Evolutionary conservation across 768 basidiomycete genomes (phyloP).

Genomic region (Pleurotus platypus): DNA sequence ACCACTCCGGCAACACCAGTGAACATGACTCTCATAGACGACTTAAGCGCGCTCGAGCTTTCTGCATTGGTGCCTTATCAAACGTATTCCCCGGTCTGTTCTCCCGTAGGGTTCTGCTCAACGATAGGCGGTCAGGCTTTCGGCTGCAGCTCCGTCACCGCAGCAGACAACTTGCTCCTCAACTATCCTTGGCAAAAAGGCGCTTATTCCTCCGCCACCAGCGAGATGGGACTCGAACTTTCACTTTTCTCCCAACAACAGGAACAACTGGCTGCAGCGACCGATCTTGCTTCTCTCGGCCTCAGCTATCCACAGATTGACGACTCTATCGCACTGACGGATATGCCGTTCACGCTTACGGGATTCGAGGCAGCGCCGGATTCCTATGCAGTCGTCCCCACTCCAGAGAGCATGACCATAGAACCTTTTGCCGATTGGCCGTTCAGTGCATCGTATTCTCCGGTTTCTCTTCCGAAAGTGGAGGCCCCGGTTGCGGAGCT

Average conservation of each 20-base stretch:
- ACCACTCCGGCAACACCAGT: not conserved
- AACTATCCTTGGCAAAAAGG: not conserved
- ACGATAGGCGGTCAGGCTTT: not conserved
- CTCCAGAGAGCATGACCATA: not conserved
- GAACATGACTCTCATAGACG: not conserved
- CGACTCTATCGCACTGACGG: not conserved
- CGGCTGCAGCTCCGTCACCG: not conserved
- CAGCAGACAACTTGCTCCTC: no score
- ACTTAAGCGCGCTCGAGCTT: not conserved
- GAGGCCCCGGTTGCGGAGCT: not conserved
- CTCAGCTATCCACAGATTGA: not conserved
- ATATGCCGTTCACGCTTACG: no score
- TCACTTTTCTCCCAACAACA: no score
- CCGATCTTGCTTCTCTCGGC: not conserved
- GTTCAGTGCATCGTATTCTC: not conserved
- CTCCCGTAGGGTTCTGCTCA: not conserved
- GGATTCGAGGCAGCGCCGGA: no score
- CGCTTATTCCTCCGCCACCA: no score
- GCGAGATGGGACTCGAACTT: no score
- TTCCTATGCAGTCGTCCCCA: not conserved
- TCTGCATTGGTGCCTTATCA: not conserved
- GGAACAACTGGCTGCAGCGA: not conserved
- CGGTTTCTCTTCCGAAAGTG: not conserved
- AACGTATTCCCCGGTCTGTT: not conserved
- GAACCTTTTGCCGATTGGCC: not conserved